Conservation (phyloP, 2,329 filamentous ascomycete genomes). For the Thielaviopsis punctulata region DNA sequence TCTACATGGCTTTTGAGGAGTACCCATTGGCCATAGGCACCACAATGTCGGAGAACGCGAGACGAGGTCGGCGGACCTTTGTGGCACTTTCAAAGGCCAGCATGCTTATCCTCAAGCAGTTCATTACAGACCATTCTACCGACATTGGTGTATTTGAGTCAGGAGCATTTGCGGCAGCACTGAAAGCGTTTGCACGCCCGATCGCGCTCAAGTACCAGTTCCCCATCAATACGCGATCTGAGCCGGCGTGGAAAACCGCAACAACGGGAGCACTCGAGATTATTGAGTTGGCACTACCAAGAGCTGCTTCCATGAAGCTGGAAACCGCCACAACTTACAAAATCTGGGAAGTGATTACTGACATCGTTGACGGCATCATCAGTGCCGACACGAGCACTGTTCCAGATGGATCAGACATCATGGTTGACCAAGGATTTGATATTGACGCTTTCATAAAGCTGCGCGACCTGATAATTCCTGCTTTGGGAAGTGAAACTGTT, state of each 20-base stretch:
- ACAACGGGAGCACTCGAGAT: conserved; percentile 55
- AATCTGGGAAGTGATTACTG: conserved; percentile 56
- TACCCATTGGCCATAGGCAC: background rate
- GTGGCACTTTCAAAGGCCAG: conserved; percentile 75
- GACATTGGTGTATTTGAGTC: conserved; percentile 53
- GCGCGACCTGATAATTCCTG: conserved; percentile 53
- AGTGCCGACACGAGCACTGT: conserved; percentile 34
- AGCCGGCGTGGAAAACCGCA: conserved; percentile 63
- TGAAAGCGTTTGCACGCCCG: conserved; percentile 51
- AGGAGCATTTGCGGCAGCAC: conserved; percentile 44
- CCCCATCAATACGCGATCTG: conserved; percentile 49
- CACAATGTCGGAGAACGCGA: conserved; percentile 15
- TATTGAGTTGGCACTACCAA: conserved; percentile 46
- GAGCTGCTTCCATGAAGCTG: conserved; percentile 24
- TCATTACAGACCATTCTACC: conserved; percentile 40
- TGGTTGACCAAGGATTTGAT: conserved; percentile 64
- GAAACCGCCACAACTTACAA: conserved; percentile 27
- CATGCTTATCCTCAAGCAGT: conserved; percentile 49
- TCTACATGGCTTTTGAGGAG: conserved; percentile 45
- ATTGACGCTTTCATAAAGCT: conserved; percentile 55
- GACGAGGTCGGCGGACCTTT: conserved; percentile 51
- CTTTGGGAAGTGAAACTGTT: conserved; percentile 49
- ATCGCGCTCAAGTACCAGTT: conserved; percentile 71
- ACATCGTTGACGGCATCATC: conserved; percentile 51
- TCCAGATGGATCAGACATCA: conserved; percentile 22